phyloP scores from a whole-genome alignment of 164 flowering plant genomes.

The Buxus sempervirens region DNA sequence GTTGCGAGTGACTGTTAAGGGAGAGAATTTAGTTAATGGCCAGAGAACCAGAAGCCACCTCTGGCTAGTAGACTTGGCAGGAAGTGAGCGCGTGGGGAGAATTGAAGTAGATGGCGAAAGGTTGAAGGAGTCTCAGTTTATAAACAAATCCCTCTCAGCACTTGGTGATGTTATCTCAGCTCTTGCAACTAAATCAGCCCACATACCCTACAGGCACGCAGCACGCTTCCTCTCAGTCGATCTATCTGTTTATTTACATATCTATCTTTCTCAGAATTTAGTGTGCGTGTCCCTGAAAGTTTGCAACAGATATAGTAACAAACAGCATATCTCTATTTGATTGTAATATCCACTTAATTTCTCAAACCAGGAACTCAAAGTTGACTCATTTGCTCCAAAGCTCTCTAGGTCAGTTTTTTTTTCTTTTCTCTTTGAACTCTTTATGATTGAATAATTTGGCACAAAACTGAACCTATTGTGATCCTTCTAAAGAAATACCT shows the following conservation, averaged over 20 bases:
- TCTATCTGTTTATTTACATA: neutral
- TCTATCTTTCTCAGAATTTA: no score
- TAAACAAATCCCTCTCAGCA: conserved; percentile 80
- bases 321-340: neutral
- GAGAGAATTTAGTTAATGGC: conserved; percentile 62
- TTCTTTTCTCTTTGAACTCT: neutral
- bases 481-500: neutral
- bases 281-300: no score
- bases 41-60: conserved; percentile 69
- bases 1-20: conserved; percentile 68
- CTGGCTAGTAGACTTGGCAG: conserved; percentile 89
- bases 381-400: conserved; percentile 93
- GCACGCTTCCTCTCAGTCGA: conserved; percentile 16
- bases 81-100: conserved; percentile 82
- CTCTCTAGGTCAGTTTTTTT: conserved; percentile 64
- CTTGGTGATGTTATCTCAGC: conserved; percentile 87
- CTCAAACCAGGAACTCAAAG: conserved; percentile 74
- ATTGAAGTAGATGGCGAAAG: conserved; percentile 87
- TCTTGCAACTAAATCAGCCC: conserved; percentile 69
- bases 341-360: neutral
- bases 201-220: conserved; percentile 72
- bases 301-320: no score
- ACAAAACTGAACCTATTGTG: no score
- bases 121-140: conserved; percentile 80
- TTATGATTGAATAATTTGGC: neutral